Evolutionary conservation across 331 rosid genomes (phyloP).

Genomic region (Quercus phellos): DNA sequence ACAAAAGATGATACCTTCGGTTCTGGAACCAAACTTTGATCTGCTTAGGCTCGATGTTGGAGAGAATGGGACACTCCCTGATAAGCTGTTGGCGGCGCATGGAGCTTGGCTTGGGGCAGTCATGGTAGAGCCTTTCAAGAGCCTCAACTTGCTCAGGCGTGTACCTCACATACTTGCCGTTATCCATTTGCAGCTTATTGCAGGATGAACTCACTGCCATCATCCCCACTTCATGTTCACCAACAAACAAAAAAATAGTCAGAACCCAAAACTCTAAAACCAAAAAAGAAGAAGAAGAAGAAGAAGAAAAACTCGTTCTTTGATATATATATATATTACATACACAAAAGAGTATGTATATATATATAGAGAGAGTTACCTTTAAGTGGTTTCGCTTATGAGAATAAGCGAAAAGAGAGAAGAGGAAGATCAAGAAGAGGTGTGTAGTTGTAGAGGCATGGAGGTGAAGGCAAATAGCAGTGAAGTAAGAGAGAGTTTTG

Average conservation of each 20-base stretch:
- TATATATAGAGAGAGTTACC: background rate
- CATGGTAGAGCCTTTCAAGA: slow-evolving; percentile 86
- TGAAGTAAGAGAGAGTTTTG: background rate
- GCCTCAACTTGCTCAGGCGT: slow-evolving; percentile 98
- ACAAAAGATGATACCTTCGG: slow-evolving; percentile 47
- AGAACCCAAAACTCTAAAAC: background rate
- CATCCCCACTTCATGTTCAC: slow-evolving; percentile 35
- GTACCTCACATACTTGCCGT: slow-evolving; percentile 92
- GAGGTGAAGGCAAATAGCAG: background rate
- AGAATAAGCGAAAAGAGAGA: background rate
- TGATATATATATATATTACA: background rate
- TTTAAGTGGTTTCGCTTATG: background rate
- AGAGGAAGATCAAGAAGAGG: background rate
- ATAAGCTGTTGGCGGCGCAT: slow-evolving; percentile 95
- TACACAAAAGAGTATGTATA: no score
- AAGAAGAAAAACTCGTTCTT: background rate
- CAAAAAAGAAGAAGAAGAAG: background rate
- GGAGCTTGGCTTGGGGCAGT: slow-evolving; percentile 95
- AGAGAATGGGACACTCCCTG: slow-evolving; percentile 93
- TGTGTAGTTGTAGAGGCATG: background rate
- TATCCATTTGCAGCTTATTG: slow-evolving; percentile 70
- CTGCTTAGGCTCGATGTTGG: slow-evolving; percentile 93
- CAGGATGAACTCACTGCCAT: slow-evolving; percentile 77
- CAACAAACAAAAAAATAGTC: background rate
- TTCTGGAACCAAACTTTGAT: slow-evolving; percentile 99